Evolutionary conservation across 2,329 filamentous ascomycete genomes (phyloP).

Genomic region (Fusarium sp.): DNA sequence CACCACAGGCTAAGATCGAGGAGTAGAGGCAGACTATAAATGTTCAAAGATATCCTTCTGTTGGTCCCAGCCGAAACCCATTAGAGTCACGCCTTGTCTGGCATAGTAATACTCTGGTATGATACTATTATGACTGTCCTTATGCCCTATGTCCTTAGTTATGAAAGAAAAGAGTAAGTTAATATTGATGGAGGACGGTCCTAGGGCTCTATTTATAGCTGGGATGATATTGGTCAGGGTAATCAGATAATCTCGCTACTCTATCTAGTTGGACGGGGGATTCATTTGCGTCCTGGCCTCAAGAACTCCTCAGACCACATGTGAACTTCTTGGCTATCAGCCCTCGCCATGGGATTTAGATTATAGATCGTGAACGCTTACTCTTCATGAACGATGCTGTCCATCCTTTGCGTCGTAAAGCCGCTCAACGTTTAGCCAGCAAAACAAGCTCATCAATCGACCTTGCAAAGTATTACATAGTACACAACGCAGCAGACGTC

Average conservation of each 20-base stretch:
- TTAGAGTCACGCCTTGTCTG: background rate
- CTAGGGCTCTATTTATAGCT: background rate
- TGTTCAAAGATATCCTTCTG: background rate
- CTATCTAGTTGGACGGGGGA: background rate
- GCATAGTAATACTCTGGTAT: background rate
- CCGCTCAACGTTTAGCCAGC: constrained; percentile 2
- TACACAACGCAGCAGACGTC: background rate
- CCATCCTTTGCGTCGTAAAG: background rate
- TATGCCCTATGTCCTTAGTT: background rate
- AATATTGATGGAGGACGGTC: background rate
- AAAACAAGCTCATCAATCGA: constrained; percentile 1
- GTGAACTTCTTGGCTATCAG: constrained; percentile 3
- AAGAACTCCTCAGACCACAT: background rate
- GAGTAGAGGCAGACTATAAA: background rate
- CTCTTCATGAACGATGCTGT: background rate
- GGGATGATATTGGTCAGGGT: background rate
- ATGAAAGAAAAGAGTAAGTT: background rate
- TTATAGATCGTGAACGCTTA: constrained; percentile 1
- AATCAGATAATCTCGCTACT: background rate
- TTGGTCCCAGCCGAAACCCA: background rate
- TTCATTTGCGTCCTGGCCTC: background rate
- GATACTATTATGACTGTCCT: background rate
- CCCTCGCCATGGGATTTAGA: background rate
- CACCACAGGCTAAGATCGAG: background rate
- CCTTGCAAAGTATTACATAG: background rate